Base-by-base conservation (phyloP, 192 early-diverging fungal genomes). In the Chytriomyces sp. region DNA sequence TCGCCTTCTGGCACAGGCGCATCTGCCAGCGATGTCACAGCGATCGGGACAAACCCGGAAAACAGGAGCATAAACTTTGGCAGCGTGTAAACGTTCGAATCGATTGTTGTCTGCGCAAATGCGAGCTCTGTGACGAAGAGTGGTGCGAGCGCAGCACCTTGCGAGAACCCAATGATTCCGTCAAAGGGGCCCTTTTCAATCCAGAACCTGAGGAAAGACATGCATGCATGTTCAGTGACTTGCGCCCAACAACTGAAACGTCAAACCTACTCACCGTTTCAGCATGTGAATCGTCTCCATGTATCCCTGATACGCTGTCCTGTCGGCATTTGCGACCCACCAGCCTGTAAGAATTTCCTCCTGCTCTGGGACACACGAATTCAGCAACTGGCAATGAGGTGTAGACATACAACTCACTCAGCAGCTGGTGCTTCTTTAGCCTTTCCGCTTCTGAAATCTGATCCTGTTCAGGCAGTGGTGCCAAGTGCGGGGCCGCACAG, bases 151-250 rank as follows among this genome's bases (percentile, higher is more conserved):
- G 83, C 79, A 0, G 85, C 85, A 45, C 85, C 85, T 81, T 86
- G 85, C 1, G 82, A 84, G 57, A 86, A 86, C 1, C 85, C 85
- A 2, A 86, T 35, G 45, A 86, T 80, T 59, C 85, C 85, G 50
- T 80, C 68, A 78, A 83, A 86, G 6, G 83, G 83, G 5, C 83
- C 83, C 16, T 82, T 7, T 50, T 60, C 57, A 20, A 59, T 61
- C 83, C 80, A 84, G 47, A 81, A 23, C 35, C 24, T 77, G n/a
- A n/a, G n/a, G n/a, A n/a, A n/a, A n/a, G n/a, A n/a, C n/a, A n/a
- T n/a, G n/a, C n/a, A n/a, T 23, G 62, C n/a, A n/a, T n/a, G n/a
- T n/a, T 1, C 49, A 24, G 28, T 23, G 43, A 26, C 20, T n/a
- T 6, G 5, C 43, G 23, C 24, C 6, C 48, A 18, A 43, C 8